Base-by-base conservation (phyloP, 2,329 filamentous ascomycete species). In the Truncatella angustata region DNA sequence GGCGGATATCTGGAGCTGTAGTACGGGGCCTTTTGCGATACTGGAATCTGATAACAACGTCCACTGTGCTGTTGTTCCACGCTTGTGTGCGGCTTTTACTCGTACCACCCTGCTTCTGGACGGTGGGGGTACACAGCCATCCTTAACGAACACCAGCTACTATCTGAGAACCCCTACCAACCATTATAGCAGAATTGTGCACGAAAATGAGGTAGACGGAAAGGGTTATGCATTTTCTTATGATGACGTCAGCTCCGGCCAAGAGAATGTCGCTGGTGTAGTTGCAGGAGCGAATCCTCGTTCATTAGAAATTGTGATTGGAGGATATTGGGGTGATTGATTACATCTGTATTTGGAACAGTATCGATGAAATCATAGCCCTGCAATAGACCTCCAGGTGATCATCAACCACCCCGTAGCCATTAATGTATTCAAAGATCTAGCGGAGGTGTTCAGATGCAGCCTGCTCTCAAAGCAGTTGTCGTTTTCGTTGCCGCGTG, bases 161-260 rank as follows among this genome's bases (percentile, higher is more conserved):
- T 82, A 82, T 62, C 65, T 63, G 3, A 53, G 23, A n/a, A 57
- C 67, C 42, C 72, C 75, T 0, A 77, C 75, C 10, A 74, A 69
- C 59, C 83, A 86, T 62, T 88, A 86, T 61, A 71, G 79, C 28
- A 72, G 81, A 6, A 72, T 87, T 34, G 75, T 88, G 3, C 85
- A 88, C 66, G 67, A 74, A 32, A 74, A 80, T 46, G 82, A 86
- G 68, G 62, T 76, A 4, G 82, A 87, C 63, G 77, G 77, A 1
- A 70, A 73, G 40, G 85, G 85, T 0, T 88, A 88, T 61, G 79
- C 82, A 0, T 88, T 87, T 61, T 75, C 85, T 0, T 88, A 87
- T 58, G 85, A 88, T 60, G 85, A 88, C 62, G 85, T 88, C 16
- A 80, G 81, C 50, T 78, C 82, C 0, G 71, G 75, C 54, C 80